Evolutionary conservation across 2,329 filamentous ascomycete species (phyloP), one percentile per base, ranked within the genome.

Genomic region (Sarocladium strictum): DNA sequence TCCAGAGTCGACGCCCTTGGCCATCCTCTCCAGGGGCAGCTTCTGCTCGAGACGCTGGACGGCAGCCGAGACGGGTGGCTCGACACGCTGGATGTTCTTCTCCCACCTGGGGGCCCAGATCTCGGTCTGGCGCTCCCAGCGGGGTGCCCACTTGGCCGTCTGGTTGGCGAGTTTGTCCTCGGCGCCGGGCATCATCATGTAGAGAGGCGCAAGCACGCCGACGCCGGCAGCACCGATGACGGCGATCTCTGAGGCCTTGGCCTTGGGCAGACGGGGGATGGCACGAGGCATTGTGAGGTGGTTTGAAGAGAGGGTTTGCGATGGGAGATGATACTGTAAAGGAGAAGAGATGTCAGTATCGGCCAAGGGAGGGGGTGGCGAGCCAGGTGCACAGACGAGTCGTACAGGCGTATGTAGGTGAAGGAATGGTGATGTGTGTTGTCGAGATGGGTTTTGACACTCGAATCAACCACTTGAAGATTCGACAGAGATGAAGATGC

Each of bases 81-180:
- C 71, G 53, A 79, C 70, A 53, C 75, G 72, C 59, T 76, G 75
- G 38, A 78, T 72, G 52, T 74, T 68, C 19, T 69, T 68, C 65
- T 77, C 72, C 26, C 74, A 72, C 15, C 75, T 74, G n/a, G 70
- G 67, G 9, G 71, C 68, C 64, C 83, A 76, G 69, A 76, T 78
- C 58, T 69, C 75, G 63, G 83, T 75, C 67, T 80, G 81, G 53
- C 74, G 72, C 67, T 83, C 79, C 80, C 80, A 84, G 55, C 78
- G 75, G 17, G 79, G 79, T 3, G 80, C 80, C 80, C 80, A 83
- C 61, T 77, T 76, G 56, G 72, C 70, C 3, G 80, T 83, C 65
- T 81, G 78, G 23, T 68, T 67, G 54, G 77, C 74, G 33, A 83
- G 64, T 41, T 74, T 74, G 65, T 82, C 77, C 59, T 81, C 76